Conservation (phyloP, 805 yeast species). For the Candida schatavii region DNA sequence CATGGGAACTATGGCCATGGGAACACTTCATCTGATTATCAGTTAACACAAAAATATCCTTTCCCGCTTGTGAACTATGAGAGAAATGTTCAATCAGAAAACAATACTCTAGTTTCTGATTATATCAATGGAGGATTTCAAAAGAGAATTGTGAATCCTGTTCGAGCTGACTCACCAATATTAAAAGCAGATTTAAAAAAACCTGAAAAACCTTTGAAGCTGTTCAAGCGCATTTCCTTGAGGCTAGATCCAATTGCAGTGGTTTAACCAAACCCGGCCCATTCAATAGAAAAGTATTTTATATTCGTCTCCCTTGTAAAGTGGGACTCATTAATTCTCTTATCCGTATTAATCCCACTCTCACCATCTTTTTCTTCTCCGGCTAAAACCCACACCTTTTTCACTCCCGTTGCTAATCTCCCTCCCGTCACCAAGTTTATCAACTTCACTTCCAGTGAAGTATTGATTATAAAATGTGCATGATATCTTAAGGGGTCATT, state of each 20-base stretch:
- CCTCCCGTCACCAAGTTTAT: constrained; percentile 77
- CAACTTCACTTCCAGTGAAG: constrained; percentile 41
- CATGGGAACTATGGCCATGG: constrained; percentile 1
- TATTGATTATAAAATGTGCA: constrained; percentile 72
- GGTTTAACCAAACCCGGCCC: constrained; percentile 90
- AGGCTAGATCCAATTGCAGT: not conserved
- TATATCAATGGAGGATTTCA: constrained; percentile 2
- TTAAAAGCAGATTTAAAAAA: too few species aligned
- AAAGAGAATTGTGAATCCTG: too few species aligned
- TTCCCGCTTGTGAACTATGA: constrained; percentile 14
- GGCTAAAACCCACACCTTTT: constrained; percentile 72
- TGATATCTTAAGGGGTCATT: constrained; percentile 93
- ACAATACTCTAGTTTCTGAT: constrained; percentile 26
- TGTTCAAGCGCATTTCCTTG: not conserved
- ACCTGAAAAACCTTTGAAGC: not conserved
- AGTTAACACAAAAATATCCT: not conserved
- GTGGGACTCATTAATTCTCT: not conserved
- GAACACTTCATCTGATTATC: not conserved
- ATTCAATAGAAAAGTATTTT: constrained; percentile 72
- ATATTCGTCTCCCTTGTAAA: constrained; percentile 20
- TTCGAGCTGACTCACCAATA: too few species aligned
- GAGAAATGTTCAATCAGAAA: constrained; percentile 32
- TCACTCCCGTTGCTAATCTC: constrained; percentile 87
- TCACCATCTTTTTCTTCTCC: constrained; percentile 25
- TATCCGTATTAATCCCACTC: constrained; percentile 7